These are phyloP conservation scores for Musa acuminata DNA, from an alignment of 176 grass and related monocot species.

Conservation along the genomic window DNA sequence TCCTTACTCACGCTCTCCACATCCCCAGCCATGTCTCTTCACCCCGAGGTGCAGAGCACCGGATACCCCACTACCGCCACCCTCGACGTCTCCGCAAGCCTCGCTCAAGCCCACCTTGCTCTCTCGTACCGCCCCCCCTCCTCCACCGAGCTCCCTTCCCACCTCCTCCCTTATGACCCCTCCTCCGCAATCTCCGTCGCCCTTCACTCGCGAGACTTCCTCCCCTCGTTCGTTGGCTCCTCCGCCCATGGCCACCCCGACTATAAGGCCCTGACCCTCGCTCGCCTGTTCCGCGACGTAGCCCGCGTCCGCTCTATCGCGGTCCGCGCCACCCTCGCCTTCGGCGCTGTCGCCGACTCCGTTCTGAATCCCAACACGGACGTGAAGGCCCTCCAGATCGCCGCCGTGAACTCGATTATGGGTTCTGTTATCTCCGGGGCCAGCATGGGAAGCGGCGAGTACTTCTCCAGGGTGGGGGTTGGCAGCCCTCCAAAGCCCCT, in stretches of 20 bases:
- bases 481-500: constrained; percentile 55
- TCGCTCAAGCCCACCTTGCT: constrained; percentile 41
- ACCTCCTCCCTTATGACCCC: constrained; percentile 24
- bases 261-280: constrained; percentile 40
- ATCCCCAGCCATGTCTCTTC: constrained; percentile 3
- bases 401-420: constrained; percentile 15
- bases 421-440: constrained; percentile 76
- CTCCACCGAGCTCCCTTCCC: constrained; percentile 1
- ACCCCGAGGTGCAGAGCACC: not conserved
- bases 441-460: constrained; percentile 73
- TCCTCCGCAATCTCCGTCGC: not conserved
- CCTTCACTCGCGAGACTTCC: constrained; percentile 67
- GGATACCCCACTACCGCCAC: constrained; percentile 6
- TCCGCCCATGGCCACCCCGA: constrained; percentile 15
- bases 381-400: not conserved
- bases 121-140: constrained; percentile 36
- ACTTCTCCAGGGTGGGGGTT: constrained; percentile 74
- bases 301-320: constrained; percentile 38
- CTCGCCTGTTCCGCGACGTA: constrained; percentile 47
- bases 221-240: constrained; percentile 17
- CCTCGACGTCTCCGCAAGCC: constrained; percentile 39
- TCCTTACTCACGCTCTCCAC: not conserved
- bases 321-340: constrained; percentile 27
- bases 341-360: constrained; percentile 21
- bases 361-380: constrained; percentile 33